Percentiles rank a stretch among this genome's conserved stretches.
Conservation (phyloP, 306 rosid species). For the Dryas drummondii region DNA sequence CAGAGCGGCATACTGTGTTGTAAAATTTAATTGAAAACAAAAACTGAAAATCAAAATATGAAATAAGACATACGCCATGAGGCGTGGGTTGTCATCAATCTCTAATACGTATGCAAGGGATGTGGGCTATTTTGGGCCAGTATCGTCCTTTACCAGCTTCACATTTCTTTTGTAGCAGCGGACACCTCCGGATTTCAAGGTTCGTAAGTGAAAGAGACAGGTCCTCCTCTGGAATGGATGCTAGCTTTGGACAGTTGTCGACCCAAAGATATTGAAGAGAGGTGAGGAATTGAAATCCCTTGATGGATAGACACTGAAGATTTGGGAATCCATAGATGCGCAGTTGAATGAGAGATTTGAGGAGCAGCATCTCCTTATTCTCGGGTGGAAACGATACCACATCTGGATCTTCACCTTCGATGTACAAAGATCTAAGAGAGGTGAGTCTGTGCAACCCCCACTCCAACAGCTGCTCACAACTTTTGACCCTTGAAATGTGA, state of each 20-base stretch:
- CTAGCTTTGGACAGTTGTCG: conserved; percentile 8
- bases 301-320: background rate
- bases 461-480: conserved; percentile 3
- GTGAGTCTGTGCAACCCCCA: conserved; percentile 21
- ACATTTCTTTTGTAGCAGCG: conserved; percentile 19
- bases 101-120: conserved; percentile 22
- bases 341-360: conserved; percentile 18
- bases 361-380: conserved; percentile 12
- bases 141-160: conserved; percentile 10
- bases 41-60: too few relatives aligned
- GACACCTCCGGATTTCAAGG: conserved; percentile 14
- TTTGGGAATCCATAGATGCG: background rate
- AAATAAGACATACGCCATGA: too few relatives aligned
- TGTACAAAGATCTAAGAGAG: conserved; percentile 2
- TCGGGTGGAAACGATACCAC: conserved; percentile 21
- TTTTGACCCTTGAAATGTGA: conserved; percentile 7
- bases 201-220: conserved; percentile 22
- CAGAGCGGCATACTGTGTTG: too few relatives aligned
- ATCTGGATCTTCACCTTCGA: background rate
- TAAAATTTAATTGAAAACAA: too few relatives aligned
- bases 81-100: background rate
- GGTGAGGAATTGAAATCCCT: conserved; percentile 17
- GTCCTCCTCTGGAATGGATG: conserved; percentile 10
- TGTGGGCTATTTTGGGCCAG: conserved; percentile 27
- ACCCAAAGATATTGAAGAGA: background rate